phyloP scores from a whole-genome alignment of 1,139 yeast species.

The Meyerozyma guilliermondii region DNA sequence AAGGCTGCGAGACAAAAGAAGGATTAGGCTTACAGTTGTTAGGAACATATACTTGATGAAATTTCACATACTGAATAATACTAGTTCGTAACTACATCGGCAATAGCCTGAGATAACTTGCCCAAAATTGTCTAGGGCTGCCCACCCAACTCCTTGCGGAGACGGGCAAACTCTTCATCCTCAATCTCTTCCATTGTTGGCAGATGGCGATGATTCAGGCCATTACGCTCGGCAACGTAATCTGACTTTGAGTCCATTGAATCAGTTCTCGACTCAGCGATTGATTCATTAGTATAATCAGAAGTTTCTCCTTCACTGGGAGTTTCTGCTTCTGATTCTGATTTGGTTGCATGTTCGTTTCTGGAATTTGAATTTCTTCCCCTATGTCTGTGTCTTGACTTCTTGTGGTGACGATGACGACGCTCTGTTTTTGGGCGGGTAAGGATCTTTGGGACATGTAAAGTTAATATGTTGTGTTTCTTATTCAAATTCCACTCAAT shows the following conservation, averaged over 20 bases:
- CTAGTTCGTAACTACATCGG: no score
- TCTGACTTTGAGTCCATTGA: not conserved
- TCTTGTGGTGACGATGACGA: not conserved
- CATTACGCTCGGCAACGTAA: not conserved
- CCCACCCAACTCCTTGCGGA: not conserved
- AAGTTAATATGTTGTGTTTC: not conserved
- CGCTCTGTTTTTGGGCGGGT: not conserved
- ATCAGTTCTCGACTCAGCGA: not conserved
- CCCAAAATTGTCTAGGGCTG: no score
- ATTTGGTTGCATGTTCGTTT: not conserved
- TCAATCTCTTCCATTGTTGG: not conserved
- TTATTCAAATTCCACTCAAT: slow-evolving; percentile 1
- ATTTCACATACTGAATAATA: not conserved
- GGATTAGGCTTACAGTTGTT: slow-evolving; percentile 3
- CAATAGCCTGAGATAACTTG: no score
- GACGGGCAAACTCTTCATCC: not conserved
- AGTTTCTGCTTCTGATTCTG: not conserved
- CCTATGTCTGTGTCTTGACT: not conserved
- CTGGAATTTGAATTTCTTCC: not conserved
- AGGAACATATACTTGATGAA: not conserved
- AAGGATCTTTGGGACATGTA: not conserved
- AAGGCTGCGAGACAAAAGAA: slow-evolving; percentile 52
- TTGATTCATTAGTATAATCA: not conserved
- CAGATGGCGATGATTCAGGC: not conserved
- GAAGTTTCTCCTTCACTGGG: not conserved